Base-by-base conservation (phyloP, 2,329 filamentous ascomycete genomes). In the Macroventuria anomochaeta region DNA sequence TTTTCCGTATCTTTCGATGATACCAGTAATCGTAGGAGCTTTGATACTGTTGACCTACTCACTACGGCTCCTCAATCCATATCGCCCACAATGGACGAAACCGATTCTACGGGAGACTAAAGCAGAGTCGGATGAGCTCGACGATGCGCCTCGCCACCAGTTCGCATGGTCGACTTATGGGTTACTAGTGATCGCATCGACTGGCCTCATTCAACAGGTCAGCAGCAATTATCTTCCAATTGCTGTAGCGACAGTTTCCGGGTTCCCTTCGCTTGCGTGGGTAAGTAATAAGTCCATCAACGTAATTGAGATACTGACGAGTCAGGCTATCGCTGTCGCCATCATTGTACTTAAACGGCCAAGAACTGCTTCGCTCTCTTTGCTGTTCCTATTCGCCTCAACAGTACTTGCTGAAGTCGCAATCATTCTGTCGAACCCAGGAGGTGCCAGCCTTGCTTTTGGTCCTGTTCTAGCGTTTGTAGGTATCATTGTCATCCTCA, bases 401-500 rank as follows among this genome's bases (percentile, higher is more conserved):
- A 65, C 79, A 20, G 55, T 73, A 5, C 58, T 77, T 1, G 68
- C 79, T 38, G 57, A 73, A 64, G 36, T 58, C 36, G 26, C 50
- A 51, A 26, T 41, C 25, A n/a, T 40, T 38, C 3, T 50, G 1
- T 66, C 29, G 33, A 73, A 5, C 61, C 73, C 11, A 67, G 78
- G 15, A 59, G 70, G 34, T 65, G 72, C 2, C 58, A 65, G 12
- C 28, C 67, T 62, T 69, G 34, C 68, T 61, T 69, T 62, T 61
- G 74, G 53, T 55, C 49, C 82, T 4, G 59, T 72, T 8, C 64
- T 80, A 13, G 77, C 83, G 0, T 58, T 83, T 5, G 57, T 74
- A 5, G 81, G 80, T 1, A 75, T 87, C 6, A 33, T 79, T 2
- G 61, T 84, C 12, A 82, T 90, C 41, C 68, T 91, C 11, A 75